Base-by-base conservation (phyloP, 345 rosid species). In the Acer campestre region DNA sequence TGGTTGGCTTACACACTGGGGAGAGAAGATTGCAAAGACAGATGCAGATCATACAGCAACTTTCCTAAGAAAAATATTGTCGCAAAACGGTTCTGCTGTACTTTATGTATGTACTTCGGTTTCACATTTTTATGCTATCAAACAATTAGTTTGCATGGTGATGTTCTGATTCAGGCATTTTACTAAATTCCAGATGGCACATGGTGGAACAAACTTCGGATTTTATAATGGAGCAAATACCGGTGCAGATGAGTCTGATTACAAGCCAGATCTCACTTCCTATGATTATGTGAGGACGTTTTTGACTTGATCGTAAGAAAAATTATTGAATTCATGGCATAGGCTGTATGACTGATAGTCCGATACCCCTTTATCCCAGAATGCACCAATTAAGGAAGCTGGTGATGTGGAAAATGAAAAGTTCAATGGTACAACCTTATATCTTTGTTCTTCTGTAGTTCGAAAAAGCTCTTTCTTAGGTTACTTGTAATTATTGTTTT, bases 1-100 rank as follows among this genome's bases (percentile, higher is more conserved):
- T 20, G 99, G 99, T 46, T 95, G 99, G 99, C 92, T 95, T 77
- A 95, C 98, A 29, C 99, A 95, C 62, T 95, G 99, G 98, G 91
- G 98, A 25, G 95, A 95, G 88, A 90, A 89, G 84, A 79, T 82
- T 80, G 91, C 92, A 65, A 81, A 77, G 64, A 93, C 97, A 10
- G 88, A 76, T 82, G 94, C 94, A 51, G 85, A 88, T 27, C 80
- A 72, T 80, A 91, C 98, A 0, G 97, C 99, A 13, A 74, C 90
- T 76, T 85, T 88, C 61, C 89, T 95, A 80, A 89, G 86, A 79
- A 92, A 93, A 79, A 90, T 93, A 58, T 78, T 95, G 72, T 89
- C 94, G 70, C 86, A 67, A 77, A 92, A 92, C 83, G 97, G 93
- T 77, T 95, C 99, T 74, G 99, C 91, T 53, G 97, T 95, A 84